Conservation (phyloP, 352 stramenopile genomes). For the Pythium guiyangense region DNA sequence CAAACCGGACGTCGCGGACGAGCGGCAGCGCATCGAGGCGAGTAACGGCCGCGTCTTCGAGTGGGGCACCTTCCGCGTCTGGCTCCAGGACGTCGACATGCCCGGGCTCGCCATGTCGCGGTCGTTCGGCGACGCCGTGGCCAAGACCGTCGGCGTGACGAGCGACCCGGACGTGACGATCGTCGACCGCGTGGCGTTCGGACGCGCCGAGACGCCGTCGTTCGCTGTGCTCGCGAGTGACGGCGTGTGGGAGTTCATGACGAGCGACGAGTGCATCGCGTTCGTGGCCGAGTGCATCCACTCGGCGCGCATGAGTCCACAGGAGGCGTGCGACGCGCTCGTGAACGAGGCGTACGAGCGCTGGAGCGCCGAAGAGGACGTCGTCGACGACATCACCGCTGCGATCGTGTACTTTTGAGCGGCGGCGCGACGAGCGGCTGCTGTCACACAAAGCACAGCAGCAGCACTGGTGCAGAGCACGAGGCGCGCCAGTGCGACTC, state of each 20-base stretch:
- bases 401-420: conserved; percentile 62
- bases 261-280: conserved; percentile 59
- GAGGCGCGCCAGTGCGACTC: too few relatives aligned
- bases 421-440: too few relatives aligned
- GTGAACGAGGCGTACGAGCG: conserved; percentile 63
- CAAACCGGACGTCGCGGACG: conserved; percentile 67
- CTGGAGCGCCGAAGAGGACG: conserved; percentile 78
- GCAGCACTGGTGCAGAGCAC: too few relatives aligned
- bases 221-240: conserved; percentile 77
- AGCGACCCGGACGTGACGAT: conserved; percentile 55
- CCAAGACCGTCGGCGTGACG: conserved; percentile 75
- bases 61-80: conserved; percentile 74
- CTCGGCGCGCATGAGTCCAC: conserved; percentile 37
- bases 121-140: conserved; percentile 74
- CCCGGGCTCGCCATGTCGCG: conserved; percentile 82
- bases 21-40: conserved; percentile 61
- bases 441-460: not conserved
- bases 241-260: conserved; percentile 85
- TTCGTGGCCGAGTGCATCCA: conserved; percentile 53
- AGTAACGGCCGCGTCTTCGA: conserved; percentile 80
- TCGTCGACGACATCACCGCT: conserved; percentile 81
- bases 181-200: conserved; percentile 34
- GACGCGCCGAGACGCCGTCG: conserved; percentile 18
- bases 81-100: conserved; percentile 83
- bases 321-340: conserved; percentile 60